Evolutionary conservation across 2,329 filamentous ascomycete genomes (phyloP), one percentile per base, ranked within the genome.

Genomic region (Stenocarpella maydis): DNA sequence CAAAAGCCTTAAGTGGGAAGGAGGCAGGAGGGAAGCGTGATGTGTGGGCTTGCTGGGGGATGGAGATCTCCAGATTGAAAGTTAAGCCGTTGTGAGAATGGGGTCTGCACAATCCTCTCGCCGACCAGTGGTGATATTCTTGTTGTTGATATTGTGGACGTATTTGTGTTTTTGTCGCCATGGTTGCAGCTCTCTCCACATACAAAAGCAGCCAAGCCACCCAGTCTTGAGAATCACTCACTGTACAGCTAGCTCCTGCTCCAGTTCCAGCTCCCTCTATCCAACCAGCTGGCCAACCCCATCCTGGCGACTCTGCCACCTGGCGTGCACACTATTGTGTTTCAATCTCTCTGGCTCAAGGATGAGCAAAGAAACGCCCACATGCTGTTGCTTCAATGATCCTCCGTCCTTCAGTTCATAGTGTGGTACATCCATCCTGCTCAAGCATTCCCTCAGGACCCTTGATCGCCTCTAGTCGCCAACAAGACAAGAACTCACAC

Each of bases 91-190:
- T 54, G 58, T 52, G n/a, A 41, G 17, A 31, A 34, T 49, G 28
- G 49, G 15, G 28, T 63, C 9, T 34, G 19, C 5, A 24, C 21
- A 24, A 34, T 61, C 34, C 10, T 21, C 47, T 47, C 9, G 41
- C 41, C 14, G 15, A 45, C 26, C 34, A 12, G 26, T 50, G 45
- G 34, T 53, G 34, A 37, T 37, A 37, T 37, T 15, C 21, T 24
- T 6, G 21, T 12, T 26, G 21, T 49, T 49, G 69, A 63, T 63
- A 43, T 12, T 49, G 19, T 41, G n/a, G 19, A 64, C 21, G 37
- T 69, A 67, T 54, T 12, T 37, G 34, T 37, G 34, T 37, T 4
- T 37, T 69, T 60, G 68, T 34, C 4, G 39, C 43, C 15, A 19
- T 9, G 28, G 17, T 49, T 31, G n/a, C 39, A 63, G 10, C 39